Evolutionary conservation across 1,284 basidiomycete genomes (phyloP).

Genomic region (Mycena citricolor): DNA sequence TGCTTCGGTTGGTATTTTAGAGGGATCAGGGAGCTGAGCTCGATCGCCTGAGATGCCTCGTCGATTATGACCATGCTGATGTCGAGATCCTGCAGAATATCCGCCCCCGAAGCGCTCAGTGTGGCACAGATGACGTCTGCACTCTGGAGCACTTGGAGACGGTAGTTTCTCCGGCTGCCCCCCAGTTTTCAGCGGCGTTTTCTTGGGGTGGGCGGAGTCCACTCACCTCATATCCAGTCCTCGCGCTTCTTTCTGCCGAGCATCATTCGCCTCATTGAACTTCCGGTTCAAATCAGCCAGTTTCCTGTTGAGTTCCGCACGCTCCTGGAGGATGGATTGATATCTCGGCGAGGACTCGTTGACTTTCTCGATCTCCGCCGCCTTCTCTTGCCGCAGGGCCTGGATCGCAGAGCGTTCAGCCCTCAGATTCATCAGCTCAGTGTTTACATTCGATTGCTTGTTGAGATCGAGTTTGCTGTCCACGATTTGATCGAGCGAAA

Average conservation of each 20-base stretch:
- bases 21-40: conserved; percentile 95
- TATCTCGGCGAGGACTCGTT: conserved; percentile 52
- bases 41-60: conserved; percentile 97
- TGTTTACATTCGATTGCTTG: conserved; percentile 47
- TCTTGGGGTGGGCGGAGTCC: too few relatives aligned
- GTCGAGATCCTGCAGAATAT: conserved; percentile 79
- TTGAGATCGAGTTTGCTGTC: conserved; percentile 68
- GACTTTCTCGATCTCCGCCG: conserved; percentile 56
- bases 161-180: conserved; percentile 70
- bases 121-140: conserved; percentile 96
- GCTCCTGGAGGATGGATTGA: conserved; percentile 62
- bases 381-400: conserved; percentile 57
- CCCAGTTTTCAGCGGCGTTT: too few relatives aligned
- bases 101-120: conserved; percentile 90
- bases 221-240: conserved; percentile 19
- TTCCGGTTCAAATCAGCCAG: conserved; percentile 66
- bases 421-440: conserved; percentile 62
- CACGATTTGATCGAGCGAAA: conserved; percentile 86
- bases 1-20: conserved; percentile 84
- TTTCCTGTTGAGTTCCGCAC: conserved; percentile 66
- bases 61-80: conserved; percentile 98
- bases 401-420: conserved; percentile 71
- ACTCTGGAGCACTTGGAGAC: conserved; percentile 77
- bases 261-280: conserved; percentile 79
- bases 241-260: conserved; percentile 75